phyloP scores from a whole-genome alignment of 257 asterid genomes.

The Plantago major region DNA sequence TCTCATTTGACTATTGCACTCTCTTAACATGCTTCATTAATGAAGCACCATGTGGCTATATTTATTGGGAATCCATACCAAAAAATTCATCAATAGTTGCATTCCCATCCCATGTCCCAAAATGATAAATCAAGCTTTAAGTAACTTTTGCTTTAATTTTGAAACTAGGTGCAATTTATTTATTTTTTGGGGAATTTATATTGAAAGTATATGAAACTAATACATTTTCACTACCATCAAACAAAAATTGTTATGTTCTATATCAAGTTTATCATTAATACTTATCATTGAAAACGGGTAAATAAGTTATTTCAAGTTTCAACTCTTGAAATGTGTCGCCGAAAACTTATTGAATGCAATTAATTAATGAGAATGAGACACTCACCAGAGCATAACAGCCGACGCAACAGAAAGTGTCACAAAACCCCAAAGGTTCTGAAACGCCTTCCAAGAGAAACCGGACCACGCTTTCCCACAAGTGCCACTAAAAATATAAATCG shows the following conservation, averaged over 20 bases:
- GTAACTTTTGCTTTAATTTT: too few species aligned
- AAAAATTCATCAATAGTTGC: background rate
- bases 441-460: conserved; percentile 46
- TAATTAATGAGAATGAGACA: background rate
- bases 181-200: too few species aligned
- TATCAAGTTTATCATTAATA: too few species aligned
- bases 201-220: too few species aligned
- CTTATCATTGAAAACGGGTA: too few species aligned
- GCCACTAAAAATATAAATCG: conserved; percentile 41
- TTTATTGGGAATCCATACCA: too few species aligned
- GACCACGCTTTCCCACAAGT: conserved; percentile 55
- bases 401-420: conserved; percentile 52
- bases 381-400: conserved; percentile 60
- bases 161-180: too few species aligned
- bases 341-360: too few species aligned
- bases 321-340: too few species aligned
- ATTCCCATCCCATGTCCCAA: background rate
- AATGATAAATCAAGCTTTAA: background rate
- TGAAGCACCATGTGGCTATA: background rate
- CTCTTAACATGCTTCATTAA: background rate
- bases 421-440: conserved; percentile 43
- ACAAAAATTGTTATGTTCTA: too few species aligned
- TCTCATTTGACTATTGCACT: background rate
- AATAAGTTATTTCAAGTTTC: too few species aligned
- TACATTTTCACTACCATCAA: too few species aligned